Percentiles rank a stretch among this genome's conserved stretches.
Evolutionary conservation across 2,329 filamentous ascomycete species (phyloP).

Genomic region (Albophoma yamanashiensis): DNA sequence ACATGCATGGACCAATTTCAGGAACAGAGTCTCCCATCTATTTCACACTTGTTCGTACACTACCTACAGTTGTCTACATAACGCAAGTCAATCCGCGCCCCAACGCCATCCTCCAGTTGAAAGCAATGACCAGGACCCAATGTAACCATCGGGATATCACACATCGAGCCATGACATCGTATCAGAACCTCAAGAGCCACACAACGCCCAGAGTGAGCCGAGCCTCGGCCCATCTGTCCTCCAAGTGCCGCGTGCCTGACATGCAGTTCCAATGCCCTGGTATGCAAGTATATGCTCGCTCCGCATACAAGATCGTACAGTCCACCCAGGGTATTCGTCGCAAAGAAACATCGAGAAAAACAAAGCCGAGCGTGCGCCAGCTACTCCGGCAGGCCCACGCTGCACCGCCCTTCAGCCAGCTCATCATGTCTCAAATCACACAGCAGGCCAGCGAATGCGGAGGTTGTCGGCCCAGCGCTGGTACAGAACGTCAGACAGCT

Average conservation of each 20-base stretch:
- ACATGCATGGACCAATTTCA: neutral
- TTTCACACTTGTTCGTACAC: conserved; percentile 7
- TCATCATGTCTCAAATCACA: conserved; percentile 9
- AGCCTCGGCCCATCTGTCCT: neutral
- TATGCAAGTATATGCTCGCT: conserved; percentile 11
- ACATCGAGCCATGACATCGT: conserved; percentile 1
- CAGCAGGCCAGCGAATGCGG: conserved; percentile 54
- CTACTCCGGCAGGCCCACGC: neutral
- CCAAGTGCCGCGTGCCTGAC: neutral
- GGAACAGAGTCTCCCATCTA: neutral
- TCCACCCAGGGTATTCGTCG: conserved; percentile 5
- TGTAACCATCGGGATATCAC: conserved; percentile 1
- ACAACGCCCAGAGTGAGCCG: neutral
- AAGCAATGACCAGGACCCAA: neutral
- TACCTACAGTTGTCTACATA: conserved; percentile 9
- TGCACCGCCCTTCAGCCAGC: neutral
- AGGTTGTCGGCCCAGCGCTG: conserved; percentile 81
- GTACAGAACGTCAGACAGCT: conserved; percentile 85
- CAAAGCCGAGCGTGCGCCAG: neutral
- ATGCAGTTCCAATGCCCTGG: conserved; percentile 7
- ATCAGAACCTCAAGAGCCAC: neutral
- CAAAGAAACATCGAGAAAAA: conserved; percentile 1
- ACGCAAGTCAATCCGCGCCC: neutral
- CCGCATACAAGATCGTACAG: conserved; percentile 9
- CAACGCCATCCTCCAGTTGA: conserved; percentile 4